Base-by-base conservation (phyloP, 495 filamentous ascomycete species). In the Amphirosellinia nigrospora region DNA sequence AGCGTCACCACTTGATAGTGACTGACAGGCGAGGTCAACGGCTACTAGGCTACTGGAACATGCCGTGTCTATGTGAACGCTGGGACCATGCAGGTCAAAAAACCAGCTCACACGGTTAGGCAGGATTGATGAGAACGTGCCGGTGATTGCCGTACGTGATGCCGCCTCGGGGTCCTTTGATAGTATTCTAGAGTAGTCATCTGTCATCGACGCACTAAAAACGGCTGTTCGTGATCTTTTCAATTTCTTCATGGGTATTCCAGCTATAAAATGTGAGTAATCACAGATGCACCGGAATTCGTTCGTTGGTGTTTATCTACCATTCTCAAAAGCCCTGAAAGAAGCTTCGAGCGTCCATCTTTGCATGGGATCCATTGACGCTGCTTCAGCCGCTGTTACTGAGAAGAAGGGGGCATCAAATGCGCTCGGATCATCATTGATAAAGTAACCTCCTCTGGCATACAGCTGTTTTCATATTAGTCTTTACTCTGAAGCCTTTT, bases 1-100 rank as follows among this genome's bases (percentile, higher is more conserved):
- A 3, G 72, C 71, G 16, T 82, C 78, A 0, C 81, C 78, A 34
- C 80, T 84, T 82, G 88, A 88, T 3, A 94, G 81, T 0, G 89
- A 86, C 70, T 91, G 92, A 72, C 93, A 94, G n/a, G 92, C 92
- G 41, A 92, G 80, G 71, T 94, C 82, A 6, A 83, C 53, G 0
- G 81, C 82, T 1, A 81, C 65, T 64, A 84, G 63, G 36, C 90
- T 92, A n/a, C 89, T 91, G 9, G 92, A 94, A 76, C 92, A 96
- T 23, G 92, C 92, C 0, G 92, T 93, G 75, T 94, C 90, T 32
- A 94, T 82, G 52, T 88, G 92, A 74, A 89, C 88, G 64, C 89
- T 76, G 0, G 77, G 78, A 8, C 83, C 81, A 19, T 79, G 74
- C 68, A 81, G 74, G 43, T 81, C 82, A 62, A 84, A 86, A 41